Percentiles rank a stretch among this genome's conserved stretches.
phyloP scores from a whole-genome alignment of 2,329 filamentous ascomycete genomes.

The Colletotrichum aenigma region DNA sequence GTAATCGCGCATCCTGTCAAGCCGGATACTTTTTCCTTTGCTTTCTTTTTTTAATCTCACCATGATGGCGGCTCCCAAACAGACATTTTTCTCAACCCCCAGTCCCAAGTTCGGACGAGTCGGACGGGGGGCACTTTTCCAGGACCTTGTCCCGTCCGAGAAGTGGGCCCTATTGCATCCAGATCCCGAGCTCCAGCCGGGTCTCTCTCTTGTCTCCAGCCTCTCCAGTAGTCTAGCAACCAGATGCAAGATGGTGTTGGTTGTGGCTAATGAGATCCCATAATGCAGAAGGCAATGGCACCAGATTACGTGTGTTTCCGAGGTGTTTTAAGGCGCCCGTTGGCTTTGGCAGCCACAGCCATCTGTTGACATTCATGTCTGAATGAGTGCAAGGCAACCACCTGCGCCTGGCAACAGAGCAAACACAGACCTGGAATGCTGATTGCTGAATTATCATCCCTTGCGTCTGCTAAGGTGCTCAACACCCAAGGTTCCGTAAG shows the following conservation, averaged over 20 bases:
- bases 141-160: constrained; percentile 12
- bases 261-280: not conserved
- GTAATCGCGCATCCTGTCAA: not conserved
- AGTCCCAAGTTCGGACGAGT: constrained; percentile 10
- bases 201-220: constrained; percentile 2
- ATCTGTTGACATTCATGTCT: not conserved
- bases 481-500: not conserved
- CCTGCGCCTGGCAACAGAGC: not conserved
- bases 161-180: constrained; percentile 5
- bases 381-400: not conserved
- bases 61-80: not conserved
- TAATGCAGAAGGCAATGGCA: not conserved
- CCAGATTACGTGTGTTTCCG: not conserved
- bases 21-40: not conserved
- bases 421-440: constrained; percentile 2
- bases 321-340: not conserved
- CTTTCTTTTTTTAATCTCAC: not conserved
- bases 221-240: not conserved
- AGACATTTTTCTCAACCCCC: not conserved
- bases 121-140: constrained; percentile 12
- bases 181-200: constrained; percentile 18
- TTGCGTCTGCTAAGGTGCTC: not conserved
- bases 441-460: not conserved
- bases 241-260: constrained; percentile 4
- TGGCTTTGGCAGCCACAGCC: not conserved